Base-by-base conservation (phyloP, 1,284 basidiomycete species). In the Ganoderma sp. region DNA sequence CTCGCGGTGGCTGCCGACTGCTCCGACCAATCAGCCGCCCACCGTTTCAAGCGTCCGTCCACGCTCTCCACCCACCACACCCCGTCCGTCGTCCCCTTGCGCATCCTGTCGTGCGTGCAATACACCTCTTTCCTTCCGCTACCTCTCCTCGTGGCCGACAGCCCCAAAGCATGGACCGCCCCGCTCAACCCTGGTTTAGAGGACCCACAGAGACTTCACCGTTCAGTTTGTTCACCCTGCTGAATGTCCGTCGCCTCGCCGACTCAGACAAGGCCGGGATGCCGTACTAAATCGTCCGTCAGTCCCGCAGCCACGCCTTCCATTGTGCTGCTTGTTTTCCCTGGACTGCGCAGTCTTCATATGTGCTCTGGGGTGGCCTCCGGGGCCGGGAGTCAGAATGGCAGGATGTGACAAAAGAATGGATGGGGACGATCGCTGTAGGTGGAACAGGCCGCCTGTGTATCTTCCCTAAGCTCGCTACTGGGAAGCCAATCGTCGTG, bases 301-400 rank as follows among this genome's bases (percentile, higher is more conserved):
- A 70, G 68, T 65, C 66, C 7, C 56, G 69, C 12, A 57, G 70
- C 4, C 22, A 56, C 28, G 67, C 68, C 0, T 74, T 78, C 48
- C 69, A 73, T 43, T 79, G 76, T 60, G 71, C 86, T 9, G 82
- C 87, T 3, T 79, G 84, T 45, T 91, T 91, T 72, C 90, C 90
- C 7, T 91, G 89, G 88, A 79, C 79, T 19, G 67, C 78, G 15
- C 71, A 81, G 15, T 88, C 88, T 8, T 70, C 85, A 22, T 73
- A 76, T 2, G 78, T 73, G 2, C 78, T 90, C 7, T 89, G 85
- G 85, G 77, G 79, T 25, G 85, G 84, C n/a, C 75, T 79, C 8
- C 75, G 78, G 6, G 76, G 82, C 22, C 28, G 71, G 14, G 68
- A 77, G 6, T 65, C 75, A n/a, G 66, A 75, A 43, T 91, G 89